Base-by-base conservation (phyloP, 495 filamentous ascomycete genomes). In the Penicillium alfredii region DNA sequence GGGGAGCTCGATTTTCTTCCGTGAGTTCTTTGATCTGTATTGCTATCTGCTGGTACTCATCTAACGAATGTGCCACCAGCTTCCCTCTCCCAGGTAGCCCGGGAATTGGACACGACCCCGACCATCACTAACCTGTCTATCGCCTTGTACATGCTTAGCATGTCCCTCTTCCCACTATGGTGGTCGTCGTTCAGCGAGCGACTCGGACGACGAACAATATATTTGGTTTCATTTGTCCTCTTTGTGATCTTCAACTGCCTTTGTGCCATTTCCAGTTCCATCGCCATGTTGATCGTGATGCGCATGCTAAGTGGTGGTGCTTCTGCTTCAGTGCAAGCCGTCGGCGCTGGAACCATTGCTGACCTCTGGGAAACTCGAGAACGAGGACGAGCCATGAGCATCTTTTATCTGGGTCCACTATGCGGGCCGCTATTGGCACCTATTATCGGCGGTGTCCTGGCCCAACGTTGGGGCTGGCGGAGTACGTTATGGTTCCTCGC, bases 161-260 rank as follows among this genome's bases (percentile, higher is more conserved):
- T 95, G 87, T 76, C 81, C 11, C 86, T 95, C 16, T 94, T 88
- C 43, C 89, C 89, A 2, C 72, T 96, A 4, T 96, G 88, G 87
- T 95, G 89, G 89, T 92, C 85, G 2, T 82, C 79, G 3, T 93
- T 95, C 54, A 89, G 84, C 8, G 90, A 96, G 58, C 73, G 76
- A 3, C 59, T 86, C 3, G 90, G 90, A 13, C 76, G 90, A 24
- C 74, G 90, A 16, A 86, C 81, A 6, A 88, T 97, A 35, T 96
- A 95, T 58, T 51, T 97, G 11, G 63, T 74, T 25, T 94, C 86
- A 0, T 96, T 97, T 54, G 51, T 68, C 15, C 69, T 94, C 4
- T 94, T 89, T 52, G 60, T 82, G n/a, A 32, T 94, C 12, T 95
- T 83, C 63, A 84, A 79, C 27, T 60, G 84, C 11, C 64, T 88